A percentile compares a stretch with the other conserved stretches of the same genome.
Conservation (phyloP, 805 yeast genomes). For the Metschnikowia arizonensis region DNA sequence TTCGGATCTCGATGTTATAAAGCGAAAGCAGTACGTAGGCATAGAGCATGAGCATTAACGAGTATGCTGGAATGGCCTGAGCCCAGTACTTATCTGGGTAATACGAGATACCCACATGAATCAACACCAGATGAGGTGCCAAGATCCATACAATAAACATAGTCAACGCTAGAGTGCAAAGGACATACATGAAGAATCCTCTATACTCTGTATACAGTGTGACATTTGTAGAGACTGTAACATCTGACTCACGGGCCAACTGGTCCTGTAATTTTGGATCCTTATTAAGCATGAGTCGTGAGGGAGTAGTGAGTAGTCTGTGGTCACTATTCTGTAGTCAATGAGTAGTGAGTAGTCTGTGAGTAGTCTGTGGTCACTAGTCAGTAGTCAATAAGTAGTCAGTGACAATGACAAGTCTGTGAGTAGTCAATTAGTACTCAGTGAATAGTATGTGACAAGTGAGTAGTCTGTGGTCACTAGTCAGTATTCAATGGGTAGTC, state of each 20-base stretch:
- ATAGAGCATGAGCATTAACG: conserved; percentile 67
- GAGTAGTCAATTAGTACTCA: no score
- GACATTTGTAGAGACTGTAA: conserved; percentile 47
- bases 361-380: no score
- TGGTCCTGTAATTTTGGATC: conserved; percentile 35
- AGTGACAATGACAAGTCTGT: no score
- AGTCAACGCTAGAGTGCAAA: conserved; percentile 52
- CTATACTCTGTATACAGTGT: conserved; percentile 72
- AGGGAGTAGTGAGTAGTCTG: no score
- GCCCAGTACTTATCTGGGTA: conserved; percentile 95
- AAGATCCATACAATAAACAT: conserved; percentile 70
- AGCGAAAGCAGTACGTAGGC: conserved; percentile 65
- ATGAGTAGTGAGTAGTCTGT: no score
- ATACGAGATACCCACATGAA: conserved; percentile 55
- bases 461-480: no score
- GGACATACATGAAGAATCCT: conserved; percentile 80
- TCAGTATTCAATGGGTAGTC: no score
- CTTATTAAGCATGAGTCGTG: no score
- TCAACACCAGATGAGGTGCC: conserved; percentile 55
- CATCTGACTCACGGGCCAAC: conserved; percentile 63
- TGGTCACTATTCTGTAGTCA: no score
- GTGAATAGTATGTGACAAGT: no score
- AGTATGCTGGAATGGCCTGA: conserved; percentile 65
- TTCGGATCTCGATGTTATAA: conserved; percentile 73
- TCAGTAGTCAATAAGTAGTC: no score